Evolutionary conservation across 192 early-diverging fungal species (phyloP).

Genomic region (Haplosporangium gracile): DNA sequence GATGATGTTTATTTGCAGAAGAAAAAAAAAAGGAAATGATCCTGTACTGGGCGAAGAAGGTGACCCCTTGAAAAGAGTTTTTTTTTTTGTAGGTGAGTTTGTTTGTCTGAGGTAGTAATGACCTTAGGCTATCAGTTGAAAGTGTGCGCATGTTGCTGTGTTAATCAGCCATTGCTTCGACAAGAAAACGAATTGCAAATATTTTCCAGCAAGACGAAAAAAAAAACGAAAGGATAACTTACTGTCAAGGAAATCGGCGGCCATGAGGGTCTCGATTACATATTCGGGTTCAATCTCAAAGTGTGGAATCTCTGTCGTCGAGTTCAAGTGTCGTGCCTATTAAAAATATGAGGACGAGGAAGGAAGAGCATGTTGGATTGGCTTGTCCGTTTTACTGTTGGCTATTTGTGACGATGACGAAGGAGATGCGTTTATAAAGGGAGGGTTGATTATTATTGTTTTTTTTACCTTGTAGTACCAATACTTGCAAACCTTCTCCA

Average conservation of each 20-base stretch:
- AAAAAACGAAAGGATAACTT: constrained; percentile 41
- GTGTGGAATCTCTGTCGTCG: constrained; percentile 85
- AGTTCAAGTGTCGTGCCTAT: constrained; percentile 47
- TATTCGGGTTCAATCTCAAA: constrained; percentile 92
- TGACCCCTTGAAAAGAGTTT: no score
- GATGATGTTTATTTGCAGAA: no score
- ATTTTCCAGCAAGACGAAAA: not conserved
- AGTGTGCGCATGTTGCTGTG: no score
- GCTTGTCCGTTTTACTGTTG: no score
- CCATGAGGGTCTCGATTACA: constrained; percentile 93
- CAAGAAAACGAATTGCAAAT: not conserved
- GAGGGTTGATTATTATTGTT: constrained; percentile 35
- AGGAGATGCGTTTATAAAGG: not conserved
- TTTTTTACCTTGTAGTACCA: constrained; percentile 90
- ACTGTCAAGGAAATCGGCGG: constrained; percentile 96
- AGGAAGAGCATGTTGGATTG: not conserved
- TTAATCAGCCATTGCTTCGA: no score
- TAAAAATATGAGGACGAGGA: not conserved
- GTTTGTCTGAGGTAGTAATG: no score
- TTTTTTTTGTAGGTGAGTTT: no score
- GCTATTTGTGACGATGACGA: constrained; percentile 28
- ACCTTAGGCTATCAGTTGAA: not conserved
- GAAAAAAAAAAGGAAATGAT: no score
- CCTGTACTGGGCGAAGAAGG: no score
- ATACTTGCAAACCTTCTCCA: constrained; percentile 96